Conservation (phyloP, 768 basidiomycete species). For the Trametes gibbosa region DNA sequence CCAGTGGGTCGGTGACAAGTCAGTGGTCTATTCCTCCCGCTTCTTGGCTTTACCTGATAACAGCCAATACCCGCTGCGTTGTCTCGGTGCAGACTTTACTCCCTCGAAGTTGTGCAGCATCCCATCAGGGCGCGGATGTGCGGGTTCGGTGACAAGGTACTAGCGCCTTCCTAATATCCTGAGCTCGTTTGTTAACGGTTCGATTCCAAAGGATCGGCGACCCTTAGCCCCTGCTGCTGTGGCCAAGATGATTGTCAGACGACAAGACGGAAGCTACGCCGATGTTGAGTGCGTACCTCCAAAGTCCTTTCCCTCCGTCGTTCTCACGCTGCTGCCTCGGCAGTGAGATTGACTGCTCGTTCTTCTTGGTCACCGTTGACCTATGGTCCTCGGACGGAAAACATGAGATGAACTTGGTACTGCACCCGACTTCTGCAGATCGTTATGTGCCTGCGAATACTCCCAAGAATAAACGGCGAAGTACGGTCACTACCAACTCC, state of each 20-base stretch:
- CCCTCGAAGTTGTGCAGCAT: slow-evolving; percentile 82
- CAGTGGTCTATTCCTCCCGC: slow-evolving; percentile 25
- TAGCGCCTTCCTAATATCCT: slow-evolving; percentile 20
- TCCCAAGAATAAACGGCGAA: slow-evolving; percentile 31
- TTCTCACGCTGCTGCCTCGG: slow-evolving; percentile 2
- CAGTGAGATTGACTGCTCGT: slow-evolving; percentile 83
- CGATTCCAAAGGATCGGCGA: slow-evolving; percentile 69
- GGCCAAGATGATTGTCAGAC: slow-evolving; percentile 75
- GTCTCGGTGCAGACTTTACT: slow-evolving; percentile 61
- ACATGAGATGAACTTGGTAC: slow-evolving; percentile 84
- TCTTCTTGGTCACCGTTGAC: slow-evolving; percentile 91
- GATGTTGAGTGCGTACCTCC: slow-evolving; percentile 66
- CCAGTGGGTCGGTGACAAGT: slow-evolving; percentile 66
- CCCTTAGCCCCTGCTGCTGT: slow-evolving; percentile 90
- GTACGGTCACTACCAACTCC: slow-evolving; percentile 17
- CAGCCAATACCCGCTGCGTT: slow-evolving; percentile 5
- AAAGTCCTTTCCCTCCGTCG: neutral
- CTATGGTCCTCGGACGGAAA: slow-evolving; percentile 83
- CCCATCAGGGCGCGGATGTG: slow-evolving; percentile 92
- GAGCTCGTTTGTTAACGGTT: slow-evolving; percentile 15
- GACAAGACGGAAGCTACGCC: slow-evolving; percentile 63
- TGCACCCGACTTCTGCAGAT: slow-evolving; percentile 80
- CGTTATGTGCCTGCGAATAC: slow-evolving; percentile 56
- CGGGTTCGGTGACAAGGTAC: slow-evolving; percentile 93
- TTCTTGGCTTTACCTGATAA: neutral